Percentiles rank a stretch among this genome's conserved stretches.
phyloP scores from a whole-genome alignment of 306 rosid species.

The Corylus heterophylla region DNA sequence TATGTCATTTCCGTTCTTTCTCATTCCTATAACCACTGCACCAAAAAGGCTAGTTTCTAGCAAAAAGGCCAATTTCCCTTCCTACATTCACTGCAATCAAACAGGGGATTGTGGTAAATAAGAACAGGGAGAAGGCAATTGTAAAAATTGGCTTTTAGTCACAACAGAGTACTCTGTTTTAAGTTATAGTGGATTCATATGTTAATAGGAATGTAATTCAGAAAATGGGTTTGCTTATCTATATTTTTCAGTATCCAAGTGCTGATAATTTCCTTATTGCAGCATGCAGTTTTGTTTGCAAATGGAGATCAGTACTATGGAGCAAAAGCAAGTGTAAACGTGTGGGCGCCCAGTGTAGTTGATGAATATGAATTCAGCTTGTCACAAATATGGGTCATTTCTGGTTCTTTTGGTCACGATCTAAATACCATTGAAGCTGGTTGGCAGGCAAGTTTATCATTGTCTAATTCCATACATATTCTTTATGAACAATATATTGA shows the following conservation, averaged over 20 bases:
- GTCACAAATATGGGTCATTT: constrained; percentile 95
- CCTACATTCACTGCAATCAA: constrained; percentile 12
- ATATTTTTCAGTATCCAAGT: background rate
- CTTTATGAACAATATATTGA: background rate
- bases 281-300: constrained; percentile 96
- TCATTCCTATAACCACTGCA: constrained; percentile 17
- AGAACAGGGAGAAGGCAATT: constrained; percentile 17
- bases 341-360: constrained; percentile 79
- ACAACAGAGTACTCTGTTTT: constrained; percentile 7
- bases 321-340: constrained; percentile 92
- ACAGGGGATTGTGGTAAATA: constrained; percentile 5
- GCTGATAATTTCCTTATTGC: constrained; percentile 24
- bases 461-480: background rate
- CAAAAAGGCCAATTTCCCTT: constrained; percentile 17
- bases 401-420: constrained; percentile 90
- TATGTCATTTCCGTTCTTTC: constrained; percentile 12
- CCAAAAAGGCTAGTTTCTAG: constrained; percentile 5
- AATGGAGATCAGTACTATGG: constrained; percentile 97
- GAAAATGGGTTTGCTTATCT: background rate
- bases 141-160: constrained; percentile 20
- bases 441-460: constrained; percentile 78
- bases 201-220: background rate
- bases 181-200: constrained; percentile 26
- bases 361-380: constrained; percentile 90
- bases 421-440: constrained; percentile 98